Evolutionary conservation across 768 basidiomycete genomes (phyloP), one percentile per base, ranked within the genome.

Genomic region (Phylloporus rhodoxanthus): DNA sequence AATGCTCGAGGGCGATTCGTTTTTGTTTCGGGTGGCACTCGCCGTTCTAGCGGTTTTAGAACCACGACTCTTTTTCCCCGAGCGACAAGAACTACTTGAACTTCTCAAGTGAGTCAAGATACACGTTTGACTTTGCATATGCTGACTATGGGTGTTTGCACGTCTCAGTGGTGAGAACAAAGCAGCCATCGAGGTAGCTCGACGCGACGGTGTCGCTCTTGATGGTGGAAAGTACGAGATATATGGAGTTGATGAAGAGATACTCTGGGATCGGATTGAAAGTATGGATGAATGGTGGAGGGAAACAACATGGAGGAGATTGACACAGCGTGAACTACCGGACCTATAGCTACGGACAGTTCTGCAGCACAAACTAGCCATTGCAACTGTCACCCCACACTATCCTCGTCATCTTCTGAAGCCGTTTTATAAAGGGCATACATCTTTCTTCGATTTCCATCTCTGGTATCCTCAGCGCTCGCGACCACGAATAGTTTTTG

Each of bases 271-370:
- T 34, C 76, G 84, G 37, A 84, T 95, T 30, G 79, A 85, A 54
- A 73, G 75, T 45, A 87, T 91, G 84, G 81, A 86, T 17, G 89
- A 91, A 34, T 91, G 88, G 90, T 94, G 92, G 91, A 90, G 81
- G 62, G 89, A 92, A 60, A 87, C 81, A 53, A 94, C 91, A 43
- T 95, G 91, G 90, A 81, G 74, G 33, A 73, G 91, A 51, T 69
- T 94, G 47, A 80, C 90, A 59, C 82, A 84, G 55, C 75, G 91
- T 63, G 91, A 94, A 67, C 68, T 93, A 47, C 91, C 91, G n/a
- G 91, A 93, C 68, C 45, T 79, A 57, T 65, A 62, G 34, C 34
- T 46, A 52, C 32, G 25, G 21, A 26, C 26, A n/a, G n/a, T n/a
- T n/a, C n/a, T n/a, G n/a, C n/a, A n/a, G n/a, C n/a, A 48, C 36